Evolutionary conservation across 768 basidiomycete genomes (phyloP), one percentile per base, ranked within the genome.

Genomic region (Royoungia palumana): DNA sequence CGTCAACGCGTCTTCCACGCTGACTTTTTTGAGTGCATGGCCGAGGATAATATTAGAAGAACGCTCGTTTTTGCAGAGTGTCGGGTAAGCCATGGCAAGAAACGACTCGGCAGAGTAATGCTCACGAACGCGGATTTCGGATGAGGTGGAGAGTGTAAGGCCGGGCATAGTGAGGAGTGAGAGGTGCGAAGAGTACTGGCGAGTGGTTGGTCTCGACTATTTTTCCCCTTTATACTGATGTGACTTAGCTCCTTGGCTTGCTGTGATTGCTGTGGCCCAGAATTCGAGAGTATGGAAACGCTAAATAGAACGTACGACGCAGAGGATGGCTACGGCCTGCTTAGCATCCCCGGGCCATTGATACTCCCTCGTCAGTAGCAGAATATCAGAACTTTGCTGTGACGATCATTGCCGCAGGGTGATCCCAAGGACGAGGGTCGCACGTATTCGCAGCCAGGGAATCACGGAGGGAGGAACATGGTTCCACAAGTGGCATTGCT

Each of bases 1-100:
- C 21, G 70, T 72, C 36, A 72, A 52, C 14, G 66, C 71, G 10
- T 58, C 65, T 46, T 76, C 75, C 21, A 64, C 62, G 27, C 61
- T 64, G 46, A 74, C 57, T 39, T 69, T 64, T 53, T 75, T 74
- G 42, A 75, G 67, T 1, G 81, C 79, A 42, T 76, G 75, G 1
- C 75, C 78, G 2, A 80, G 62, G 41, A 82, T 72, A 42, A 80
- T 75, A 49, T 81, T 81, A 19, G 78, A 67, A 2, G 76, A 75
- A 21, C 66, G 69, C 56, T 81, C 78, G 39, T 79, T 65, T 24
- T 59, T 62, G 30, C 63, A 65, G 38, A 80, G 69, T 7, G 71
- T 70, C 19, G 72, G 71, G 49, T 73, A 72, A 13, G 75, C 61
- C 24, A 63, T 63, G 4, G 67, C 54, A 24, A 80, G 68, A 50